Evolutionary conservation across 129 eudicot species (phyloP), one percentile per base, ranked within the genome.

Genomic region (Centaurea solstitialis): DNA sequence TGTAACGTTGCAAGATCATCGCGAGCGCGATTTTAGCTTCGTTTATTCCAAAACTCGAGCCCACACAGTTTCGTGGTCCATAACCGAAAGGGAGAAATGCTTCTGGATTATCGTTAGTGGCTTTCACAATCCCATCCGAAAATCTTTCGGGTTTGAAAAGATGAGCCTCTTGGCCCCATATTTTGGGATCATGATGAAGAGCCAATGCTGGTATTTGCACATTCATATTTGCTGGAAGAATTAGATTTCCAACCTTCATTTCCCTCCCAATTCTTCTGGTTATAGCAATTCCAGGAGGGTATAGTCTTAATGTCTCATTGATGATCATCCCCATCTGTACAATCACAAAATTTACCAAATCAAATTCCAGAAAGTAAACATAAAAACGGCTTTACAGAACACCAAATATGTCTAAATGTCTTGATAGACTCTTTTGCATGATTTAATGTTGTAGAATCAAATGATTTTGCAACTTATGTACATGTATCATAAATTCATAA

Each of bases 91-190:
- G 92, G 11, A 88, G 20, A 66, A 88, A 90, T 64, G 87, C 86
- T 62, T 86, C 89, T 17, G 81, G 73, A 73, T 86, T 86, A 23
- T 85, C 82, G 74, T 90, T 88, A 33, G 90, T 85, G 21, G 90
- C 90, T 83, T 89, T 91, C 35, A 87, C 85, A 39, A 91, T 78
- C 38, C 93, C 93, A 59, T 80, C 82, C 1, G 85, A 81, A 83
- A 89, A 91, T 80, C 97, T 87, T 43, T 89, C 92, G 11, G 97
- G 93, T 47, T 84, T 89, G 77, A 91, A 91, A 11, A 82, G 79
- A 80, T 81, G 90, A 69, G 78, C 91, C 72, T 91, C 97, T 84
- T 86, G 70, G n/a, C 97, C 97, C 97, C 97, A 91, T 3, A 86
- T 74, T 21, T 59, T 28, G 12, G 92, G 87, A 74, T 91, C 76